These are phyloP conservation scores for Petunia axillaris DNA, from an alignment of 257 asterid genomes.

Conservation along the genomic window DNA sequence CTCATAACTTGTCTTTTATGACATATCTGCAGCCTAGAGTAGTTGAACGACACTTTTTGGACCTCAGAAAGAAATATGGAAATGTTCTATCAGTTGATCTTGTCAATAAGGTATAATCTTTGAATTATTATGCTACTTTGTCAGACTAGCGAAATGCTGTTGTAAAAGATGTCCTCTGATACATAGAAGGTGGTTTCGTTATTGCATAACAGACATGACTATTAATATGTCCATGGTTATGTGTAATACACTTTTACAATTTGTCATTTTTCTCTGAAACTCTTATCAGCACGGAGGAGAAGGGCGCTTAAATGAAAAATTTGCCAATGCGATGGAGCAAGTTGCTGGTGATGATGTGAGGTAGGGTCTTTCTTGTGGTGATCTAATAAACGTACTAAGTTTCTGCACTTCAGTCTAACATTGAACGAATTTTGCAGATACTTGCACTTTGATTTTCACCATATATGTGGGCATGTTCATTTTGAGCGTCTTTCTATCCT, in stretches of 20 bases:
- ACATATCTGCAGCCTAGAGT: constrained; percentile 63
- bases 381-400: not conserved
- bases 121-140: not conserved
- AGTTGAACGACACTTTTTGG: constrained; percentile 80
- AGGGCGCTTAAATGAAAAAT: constrained; percentile 73
- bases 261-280: not conserved
- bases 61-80: constrained; percentile 84
- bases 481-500: constrained; percentile 90
- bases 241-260: not conserved
- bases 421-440: constrained; percentile 56
- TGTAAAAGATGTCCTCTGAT: constrained; percentile 18
- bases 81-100: constrained; percentile 81
- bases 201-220: not conserved
- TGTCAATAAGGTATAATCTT: constrained; percentile 64
- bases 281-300: constrained; percentile 79
- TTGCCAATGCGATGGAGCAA: constrained; percentile 64
- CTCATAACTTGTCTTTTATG: constrained; percentile 29
- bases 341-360: constrained; percentile 69
- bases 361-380: constrained; percentile 42
- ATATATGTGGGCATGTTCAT: constrained; percentile 80
- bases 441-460: constrained; percentile 95
- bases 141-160: not conserved
- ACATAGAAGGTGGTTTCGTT: not conserved
- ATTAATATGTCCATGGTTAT: not conserved
- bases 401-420: constrained; percentile 35